These are phyloP conservation scores for Ustilago trichophora DNA, from an alignment of 1,284 basidiomycete genomes.

Conservation along the genomic window DNA sequence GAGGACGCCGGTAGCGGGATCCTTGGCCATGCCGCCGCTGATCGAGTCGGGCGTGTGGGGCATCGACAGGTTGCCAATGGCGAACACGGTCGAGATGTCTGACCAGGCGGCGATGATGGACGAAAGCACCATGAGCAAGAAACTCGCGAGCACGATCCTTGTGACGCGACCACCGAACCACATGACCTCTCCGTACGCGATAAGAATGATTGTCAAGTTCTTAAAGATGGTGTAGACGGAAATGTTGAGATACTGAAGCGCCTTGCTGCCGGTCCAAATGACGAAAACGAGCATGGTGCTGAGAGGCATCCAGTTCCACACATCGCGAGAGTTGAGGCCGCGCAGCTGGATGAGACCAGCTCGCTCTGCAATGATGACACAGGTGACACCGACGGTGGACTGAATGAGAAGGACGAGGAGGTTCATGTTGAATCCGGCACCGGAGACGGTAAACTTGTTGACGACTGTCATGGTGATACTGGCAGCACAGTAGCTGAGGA, in stretches of 20 bases:
- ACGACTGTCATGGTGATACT: conserved; percentile 98
- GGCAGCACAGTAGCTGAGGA: conserved; percentile 89
- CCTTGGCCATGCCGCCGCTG: conserved; percentile 27
- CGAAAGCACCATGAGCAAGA: conserved; percentile 94
- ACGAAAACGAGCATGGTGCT: conserved; percentile 90
- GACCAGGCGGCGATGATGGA: conserved; percentile 95
- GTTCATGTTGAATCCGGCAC: conserved; percentile 93
- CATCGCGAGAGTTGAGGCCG: conserved; percentile 83
- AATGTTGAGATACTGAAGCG: conserved; percentile 71
- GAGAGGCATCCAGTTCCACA: conserved; percentile 92
- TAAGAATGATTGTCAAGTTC: conserved; percentile 97
- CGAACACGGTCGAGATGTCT: conserved; percentile 75
- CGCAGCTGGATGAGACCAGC: conserved; percentile 88
- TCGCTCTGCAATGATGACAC: conserved; percentile 79
- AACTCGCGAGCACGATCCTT: conserved; percentile 84
- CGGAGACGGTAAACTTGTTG: conserved; percentile 98
- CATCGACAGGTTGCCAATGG: conserved; percentile 52
- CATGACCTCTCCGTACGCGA: conserved; percentile 95
- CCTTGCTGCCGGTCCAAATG: conserved; percentile 98
- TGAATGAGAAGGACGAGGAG: conserved; percentile 93
- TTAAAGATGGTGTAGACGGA: conserved; percentile 85
- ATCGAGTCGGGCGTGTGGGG: conserved; percentile 59
- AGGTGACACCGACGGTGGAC: conserved; percentile 77
- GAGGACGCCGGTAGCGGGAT: conserved; percentile 32
- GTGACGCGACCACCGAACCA: conserved; percentile 95